phyloP scores from a whole-genome alignment of 164 flowering plant species.

The Vitis rupestris region DNA sequence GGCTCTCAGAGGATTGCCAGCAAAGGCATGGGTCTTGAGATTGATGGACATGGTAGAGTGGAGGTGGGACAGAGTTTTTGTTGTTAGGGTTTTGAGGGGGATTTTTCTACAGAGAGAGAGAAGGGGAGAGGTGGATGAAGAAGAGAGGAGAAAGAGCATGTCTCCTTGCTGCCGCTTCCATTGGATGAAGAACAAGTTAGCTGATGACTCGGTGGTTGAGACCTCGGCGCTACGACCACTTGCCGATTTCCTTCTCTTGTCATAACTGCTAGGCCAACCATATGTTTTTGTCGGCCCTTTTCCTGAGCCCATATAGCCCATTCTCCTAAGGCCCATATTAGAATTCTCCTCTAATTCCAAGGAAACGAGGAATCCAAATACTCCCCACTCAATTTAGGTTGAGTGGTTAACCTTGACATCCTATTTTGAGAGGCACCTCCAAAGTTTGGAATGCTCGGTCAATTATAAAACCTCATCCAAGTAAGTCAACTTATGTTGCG shows the following conservation, averaged over 20 bases:
- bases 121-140: conserved; percentile 7
- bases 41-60: conserved; percentile 49
- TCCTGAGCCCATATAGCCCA: too few relatives aligned
- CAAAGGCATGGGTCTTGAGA: conserved; percentile 62
- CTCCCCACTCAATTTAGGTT: too few relatives aligned
- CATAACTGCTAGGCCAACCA: conserved; percentile 14
- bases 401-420: too few relatives aligned
- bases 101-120: conserved; percentile 12
- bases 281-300: too few relatives aligned
- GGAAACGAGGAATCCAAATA: too few relatives aligned
- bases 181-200: neutral
- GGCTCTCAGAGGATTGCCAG: conserved; percentile 68
- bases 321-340: too few relatives aligned
- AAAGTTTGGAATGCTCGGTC: too few relatives aligned
- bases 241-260: neutral
- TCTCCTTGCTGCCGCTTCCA: conserved; percentile 14
- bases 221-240: neutral
- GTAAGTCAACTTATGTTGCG: too few relatives aligned
- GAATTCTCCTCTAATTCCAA: too few relatives aligned
- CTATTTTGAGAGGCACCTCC: too few relatives aligned
- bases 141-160: conserved; percentile 22
- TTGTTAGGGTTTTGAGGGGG: conserved; percentile 7
- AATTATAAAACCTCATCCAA: too few relatives aligned
- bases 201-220: neutral
- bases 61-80: neutral